A percentile compares a stretch with the other conserved stretches of the same genome.
Evolutionary conservation across 163 green algal genomes (phyloP).

Genomic region (Scenedesmus sp.): DNA sequence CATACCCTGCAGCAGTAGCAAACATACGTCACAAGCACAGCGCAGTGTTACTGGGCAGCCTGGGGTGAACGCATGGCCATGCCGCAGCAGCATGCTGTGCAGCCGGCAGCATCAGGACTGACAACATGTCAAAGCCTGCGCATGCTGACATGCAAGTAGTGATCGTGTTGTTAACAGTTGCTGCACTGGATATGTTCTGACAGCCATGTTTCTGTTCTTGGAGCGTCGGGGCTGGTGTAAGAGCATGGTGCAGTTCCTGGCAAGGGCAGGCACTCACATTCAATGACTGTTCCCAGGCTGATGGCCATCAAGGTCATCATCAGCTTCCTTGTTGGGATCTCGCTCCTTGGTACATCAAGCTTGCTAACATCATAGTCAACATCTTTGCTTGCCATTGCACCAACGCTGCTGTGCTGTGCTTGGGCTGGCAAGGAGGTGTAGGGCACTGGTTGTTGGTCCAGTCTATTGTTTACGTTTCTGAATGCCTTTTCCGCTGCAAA

Average conservation of each 20-base stretch:
- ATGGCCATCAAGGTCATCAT: slow-evolving; percentile 31
- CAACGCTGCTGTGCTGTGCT: not conserved
- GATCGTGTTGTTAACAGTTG: no score
- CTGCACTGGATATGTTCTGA: no score
- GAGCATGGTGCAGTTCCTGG: not conserved
- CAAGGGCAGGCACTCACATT: slow-evolving; percentile 35
- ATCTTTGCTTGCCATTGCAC: slow-evolving; percentile 24
- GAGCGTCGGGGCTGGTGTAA: not conserved
- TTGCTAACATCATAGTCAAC: not conserved
- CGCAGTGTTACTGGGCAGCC: not conserved
- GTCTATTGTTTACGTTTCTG: not conserved
- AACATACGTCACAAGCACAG: not conserved
- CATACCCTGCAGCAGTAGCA: slow-evolving; percentile 19
- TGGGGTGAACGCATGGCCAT: not conserved
- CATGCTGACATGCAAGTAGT: not conserved
- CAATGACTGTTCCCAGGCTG: slow-evolving; percentile 49
- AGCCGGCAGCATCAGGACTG: not conserved
- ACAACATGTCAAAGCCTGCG: not conserved
- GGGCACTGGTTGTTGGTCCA: not conserved
- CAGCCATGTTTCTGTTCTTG: not conserved
- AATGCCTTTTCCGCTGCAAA: not conserved
- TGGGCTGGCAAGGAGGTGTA: not conserved
- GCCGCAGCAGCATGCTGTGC: not conserved
- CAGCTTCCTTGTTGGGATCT: slow-evolving; percentile 20
- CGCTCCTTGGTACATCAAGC: not conserved